Conservation (phyloP, 176 grass and related monocot genomes). For the Avena eriantha region DNA sequence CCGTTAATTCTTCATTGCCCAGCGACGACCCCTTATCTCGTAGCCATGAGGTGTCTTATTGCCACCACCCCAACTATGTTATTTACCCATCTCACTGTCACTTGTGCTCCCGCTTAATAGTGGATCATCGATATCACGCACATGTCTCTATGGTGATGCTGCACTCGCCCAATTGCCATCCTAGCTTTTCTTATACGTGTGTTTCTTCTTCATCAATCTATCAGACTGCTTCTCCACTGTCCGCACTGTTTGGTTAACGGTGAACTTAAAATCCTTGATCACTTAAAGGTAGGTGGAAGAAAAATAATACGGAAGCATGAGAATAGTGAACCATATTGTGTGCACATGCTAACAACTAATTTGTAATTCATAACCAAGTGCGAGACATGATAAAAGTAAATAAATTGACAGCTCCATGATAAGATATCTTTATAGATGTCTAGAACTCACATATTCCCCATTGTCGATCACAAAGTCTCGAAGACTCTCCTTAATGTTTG, state of each 20-base stretch:
- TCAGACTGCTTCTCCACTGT: constrained; percentile 84
- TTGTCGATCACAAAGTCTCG: constrained; percentile 84
- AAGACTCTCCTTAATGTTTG: constrained; percentile 86
- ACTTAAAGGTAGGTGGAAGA: constrained; percentile 48
- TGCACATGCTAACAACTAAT: constrained; percentile 24
- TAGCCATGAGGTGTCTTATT: constrained; percentile 56
- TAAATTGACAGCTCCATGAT: not conserved
- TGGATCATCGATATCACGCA: constrained; percentile 92
- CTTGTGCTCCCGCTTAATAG: constrained; percentile 70
- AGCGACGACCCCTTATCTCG: constrained; percentile 63
- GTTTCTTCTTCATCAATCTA: constrained; percentile 74
- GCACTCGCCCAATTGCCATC: constrained; percentile 78
- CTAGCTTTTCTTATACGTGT: constrained; percentile 62
- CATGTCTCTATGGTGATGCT: constrained; percentile 50
- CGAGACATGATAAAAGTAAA: constrained; percentile 1
- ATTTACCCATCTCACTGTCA: constrained; percentile 71
- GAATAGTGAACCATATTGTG: constrained; percentile 6
- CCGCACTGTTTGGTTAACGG: constrained; percentile 78
- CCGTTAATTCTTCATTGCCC: constrained; percentile 58
- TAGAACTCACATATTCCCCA: constrained; percentile 85
- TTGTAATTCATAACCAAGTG: not conserved
- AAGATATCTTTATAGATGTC: constrained; percentile 43
- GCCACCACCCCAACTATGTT: constrained; percentile 57
- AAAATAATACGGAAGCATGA: not conserved
- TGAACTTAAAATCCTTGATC: constrained; percentile 97